These are phyloP conservation scores for Anacardium occidentale DNA, from an alignment of 345 rosid species.

Conservation along the genomic window DNA sequence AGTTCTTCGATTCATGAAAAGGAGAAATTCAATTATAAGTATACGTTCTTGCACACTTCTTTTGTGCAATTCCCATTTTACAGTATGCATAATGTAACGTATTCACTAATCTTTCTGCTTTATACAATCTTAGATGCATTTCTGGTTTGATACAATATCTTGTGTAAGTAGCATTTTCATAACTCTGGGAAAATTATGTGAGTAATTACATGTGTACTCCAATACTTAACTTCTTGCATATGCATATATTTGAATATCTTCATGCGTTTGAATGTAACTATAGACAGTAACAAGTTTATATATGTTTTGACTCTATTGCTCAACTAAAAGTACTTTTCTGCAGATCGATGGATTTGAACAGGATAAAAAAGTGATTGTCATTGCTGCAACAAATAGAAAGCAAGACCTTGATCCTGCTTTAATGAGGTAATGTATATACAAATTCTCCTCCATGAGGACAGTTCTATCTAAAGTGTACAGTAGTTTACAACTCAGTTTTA, in stretches of 20 bases:
- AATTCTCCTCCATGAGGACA: not conserved
- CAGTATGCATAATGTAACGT: too few species aligned
- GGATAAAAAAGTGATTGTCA: constrained; percentile 78
- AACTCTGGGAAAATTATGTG: not conserved
- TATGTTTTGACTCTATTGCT: not conserved
- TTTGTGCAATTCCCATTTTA: not conserved
- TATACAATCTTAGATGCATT: not conserved
- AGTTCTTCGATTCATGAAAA: not conserved
- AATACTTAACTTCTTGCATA: not conserved
- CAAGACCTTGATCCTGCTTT: constrained; percentile 95
- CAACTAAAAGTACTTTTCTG: constrained; percentile 1
- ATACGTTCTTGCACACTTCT: not conserved
- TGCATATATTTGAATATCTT: not conserved
- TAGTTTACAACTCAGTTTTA: constrained; percentile 10
- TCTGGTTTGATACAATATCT: not conserved
- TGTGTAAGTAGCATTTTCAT: not conserved
- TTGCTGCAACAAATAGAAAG: constrained; percentile 95
- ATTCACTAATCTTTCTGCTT: not conserved
- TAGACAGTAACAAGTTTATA: not conserved
- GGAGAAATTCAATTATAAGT: not conserved
- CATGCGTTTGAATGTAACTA: not conserved
- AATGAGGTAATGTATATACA: constrained; percentile 50
- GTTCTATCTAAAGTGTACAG: constrained; percentile 9
- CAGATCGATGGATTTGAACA: constrained; percentile 99
- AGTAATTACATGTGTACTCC: too few species aligned